Conservation (phyloP, 352 stramenopile genomes). For the Saprolegnia diclina region DNA sequence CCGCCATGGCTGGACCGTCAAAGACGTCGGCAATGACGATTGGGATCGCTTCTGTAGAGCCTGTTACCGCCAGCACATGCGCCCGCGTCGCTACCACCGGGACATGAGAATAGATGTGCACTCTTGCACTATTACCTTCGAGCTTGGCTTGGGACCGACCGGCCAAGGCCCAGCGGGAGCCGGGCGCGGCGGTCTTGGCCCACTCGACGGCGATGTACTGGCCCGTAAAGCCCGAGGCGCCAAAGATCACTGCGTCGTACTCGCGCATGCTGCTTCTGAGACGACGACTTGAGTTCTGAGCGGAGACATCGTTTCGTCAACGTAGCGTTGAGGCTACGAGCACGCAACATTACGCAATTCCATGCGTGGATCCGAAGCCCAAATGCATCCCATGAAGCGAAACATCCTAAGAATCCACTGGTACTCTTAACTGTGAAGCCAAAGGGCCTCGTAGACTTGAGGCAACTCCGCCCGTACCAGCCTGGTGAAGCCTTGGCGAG, state of each 20-base stretch:
- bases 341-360: not conserved
- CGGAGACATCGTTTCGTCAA: not conserved
- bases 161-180: slow-evolving; percentile 12
- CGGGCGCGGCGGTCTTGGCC: not conserved
- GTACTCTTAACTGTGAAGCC: too few species aligned
- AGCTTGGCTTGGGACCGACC: slow-evolving; percentile 16
- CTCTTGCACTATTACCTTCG: not conserved
- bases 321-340: not conserved
- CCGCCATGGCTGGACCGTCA: slow-evolving; percentile 8
- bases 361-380: too few species aligned
- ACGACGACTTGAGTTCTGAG: too few species aligned
- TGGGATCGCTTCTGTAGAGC: not conserved
- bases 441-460: too few species aligned
- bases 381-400: too few species aligned
- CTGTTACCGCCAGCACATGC: not conserved
- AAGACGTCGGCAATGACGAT: slow-evolving; percentile 18
- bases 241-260: slow-evolving; percentile 22
- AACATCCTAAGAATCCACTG: too few species aligned
- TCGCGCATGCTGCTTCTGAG: not conserved
- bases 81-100: not conserved
- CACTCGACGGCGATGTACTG: slow-evolving; percentile 22
- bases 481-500: too few species aligned
- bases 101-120: not conserved
- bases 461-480: too few species aligned
- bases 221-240: slow-evolving; percentile 21